Evolutionary conservation across 106 monocot genomes (phyloP).

Genomic region (Ottelia alismoides): DNA sequence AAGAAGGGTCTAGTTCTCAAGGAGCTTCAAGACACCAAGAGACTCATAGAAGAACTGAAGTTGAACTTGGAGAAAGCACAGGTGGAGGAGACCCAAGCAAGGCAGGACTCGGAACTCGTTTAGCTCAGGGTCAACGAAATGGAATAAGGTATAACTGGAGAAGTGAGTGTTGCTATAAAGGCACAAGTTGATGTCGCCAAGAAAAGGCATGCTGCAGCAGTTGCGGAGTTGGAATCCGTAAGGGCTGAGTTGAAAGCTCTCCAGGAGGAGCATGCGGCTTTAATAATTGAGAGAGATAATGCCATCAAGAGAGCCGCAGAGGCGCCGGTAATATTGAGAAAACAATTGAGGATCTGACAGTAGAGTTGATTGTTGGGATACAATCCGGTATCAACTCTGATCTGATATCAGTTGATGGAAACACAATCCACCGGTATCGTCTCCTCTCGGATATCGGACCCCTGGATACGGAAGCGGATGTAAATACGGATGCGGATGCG

Average conservation of each 20-base stretch:
- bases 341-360: conserved; percentile 24
- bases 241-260: conserved; percentile 21
- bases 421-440: too few relatives aligned
- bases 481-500: too few relatives aligned
- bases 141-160: conserved; percentile 28
- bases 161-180: conserved; percentile 29
- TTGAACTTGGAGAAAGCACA: conserved; percentile 32
- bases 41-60: conserved; percentile 35
- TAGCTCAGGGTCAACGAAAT: conserved; percentile 31
- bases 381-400: too few relatives aligned
- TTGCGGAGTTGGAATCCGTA: conserved; percentile 25
- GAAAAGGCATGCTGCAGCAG: conserved; percentile 20
- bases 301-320: conserved; percentile 28
- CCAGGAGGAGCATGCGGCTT: conserved; percentile 10
- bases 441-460: too few relatives aligned
- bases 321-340: conserved; percentile 30
- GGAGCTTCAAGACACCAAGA: conserved; percentile 31
- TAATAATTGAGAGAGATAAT: conserved; percentile 21
- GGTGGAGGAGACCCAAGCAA: conserved; percentile 34
- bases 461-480: too few relatives aligned
- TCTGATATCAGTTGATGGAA: too few relatives aligned
- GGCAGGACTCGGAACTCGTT: conserved; percentile 38
- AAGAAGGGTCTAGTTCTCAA: conserved; percentile 20
- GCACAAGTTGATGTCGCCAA: conserved; percentile 32
- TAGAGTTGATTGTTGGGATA: too few relatives aligned